Base-by-base conservation (phyloP, 2,329 filamentous ascomycete species). In the Tolypocladium amazonense region DNA sequence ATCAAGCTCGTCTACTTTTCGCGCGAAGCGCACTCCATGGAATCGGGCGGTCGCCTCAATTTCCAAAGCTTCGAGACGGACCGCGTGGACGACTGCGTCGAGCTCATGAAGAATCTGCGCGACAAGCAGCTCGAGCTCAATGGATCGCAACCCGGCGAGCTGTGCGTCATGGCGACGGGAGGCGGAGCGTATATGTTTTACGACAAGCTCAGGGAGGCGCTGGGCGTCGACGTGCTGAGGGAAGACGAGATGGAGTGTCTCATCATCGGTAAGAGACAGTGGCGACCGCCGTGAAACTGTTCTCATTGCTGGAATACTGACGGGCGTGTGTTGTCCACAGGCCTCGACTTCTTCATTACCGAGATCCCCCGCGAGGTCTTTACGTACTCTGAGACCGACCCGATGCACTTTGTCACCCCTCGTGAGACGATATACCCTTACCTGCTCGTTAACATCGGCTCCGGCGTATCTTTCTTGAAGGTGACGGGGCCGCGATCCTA, bases 221-320 rank as follows among this genome's bases (percentile, higher is more conserved):
- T 99, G 57, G 89, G 89, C 18, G 90, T 96, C 1, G 89, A 97
- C 70, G 92, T 99, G 25, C 79, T 92, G 68, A 82, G 92, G 52
- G 94, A 97, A 74, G 94, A 99, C 69, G 94, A 99, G 76, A 99
- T 99, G 94, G 92, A 96, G 73, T 99, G 94, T 71, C 77, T 99
- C 61, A 99, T 99, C 64, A 94, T 94, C 69, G 92, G 90, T 92
- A 73, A 64, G 79, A 9, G 4, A 25, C 33, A 14, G 20, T 38
- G 12, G 9, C 15, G 47, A 2, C 18, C n/a, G 4, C 9, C 20
- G 20, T 11, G 30, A n/a, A 27, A 4, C 5, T 3, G 4, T 0
- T 14, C 27, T 18, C 18, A 15, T 5, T 9, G 23, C 45, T 54
- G 25, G 12, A n/a, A 53, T 45, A n/a, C 45, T 56, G 27, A 57